phyloP scores from a whole-genome alignment of 331 rosid genomes.

The Telfairia occidentalis region DNA sequence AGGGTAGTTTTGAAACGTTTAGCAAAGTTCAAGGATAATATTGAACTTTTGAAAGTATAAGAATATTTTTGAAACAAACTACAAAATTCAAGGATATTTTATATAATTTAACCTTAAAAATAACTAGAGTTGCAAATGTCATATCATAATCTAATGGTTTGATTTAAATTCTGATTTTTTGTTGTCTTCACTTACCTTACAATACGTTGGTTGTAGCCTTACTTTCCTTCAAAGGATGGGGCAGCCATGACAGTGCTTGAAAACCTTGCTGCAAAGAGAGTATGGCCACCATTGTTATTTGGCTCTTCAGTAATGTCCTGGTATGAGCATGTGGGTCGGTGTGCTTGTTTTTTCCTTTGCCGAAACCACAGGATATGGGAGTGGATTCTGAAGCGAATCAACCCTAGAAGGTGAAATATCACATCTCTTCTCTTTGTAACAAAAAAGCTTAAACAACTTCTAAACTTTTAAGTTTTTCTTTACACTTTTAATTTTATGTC shows the following conservation, averaged over 20 bases:
- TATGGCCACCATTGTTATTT: constrained; percentile 60
- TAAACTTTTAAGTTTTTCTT: too few relatives aligned
- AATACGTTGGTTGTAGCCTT: constrained; percentile 39
- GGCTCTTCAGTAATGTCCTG: constrained; percentile 68
- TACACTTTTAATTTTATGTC: background rate
- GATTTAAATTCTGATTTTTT: background rate
- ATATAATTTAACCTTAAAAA: too few relatives aligned
- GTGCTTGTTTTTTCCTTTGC: constrained; percentile 52
- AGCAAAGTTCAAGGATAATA: too few relatives aligned
- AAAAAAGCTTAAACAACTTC: too few relatives aligned
- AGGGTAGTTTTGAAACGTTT: too few relatives aligned
- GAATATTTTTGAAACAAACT: too few relatives aligned
- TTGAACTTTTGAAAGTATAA: too few relatives aligned
- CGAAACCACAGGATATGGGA: constrained; percentile 75
- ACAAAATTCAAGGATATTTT: too few relatives aligned
- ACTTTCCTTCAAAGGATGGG: constrained; percentile 41
- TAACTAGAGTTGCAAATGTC: background rate
- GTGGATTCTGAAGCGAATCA: constrained; percentile 30
- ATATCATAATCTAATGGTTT: background rate
- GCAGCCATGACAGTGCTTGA: constrained; percentile 34
- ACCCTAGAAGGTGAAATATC: constrained; percentile 34
- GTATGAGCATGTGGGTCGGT: constrained; percentile 79
- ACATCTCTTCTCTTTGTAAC: background rate
- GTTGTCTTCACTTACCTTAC: background rate
- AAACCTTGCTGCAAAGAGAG: constrained; percentile 39